phyloP scores from a whole-genome alignment of 2,329 filamentous ascomycete species.

The Botrytis tulipae region DNA sequence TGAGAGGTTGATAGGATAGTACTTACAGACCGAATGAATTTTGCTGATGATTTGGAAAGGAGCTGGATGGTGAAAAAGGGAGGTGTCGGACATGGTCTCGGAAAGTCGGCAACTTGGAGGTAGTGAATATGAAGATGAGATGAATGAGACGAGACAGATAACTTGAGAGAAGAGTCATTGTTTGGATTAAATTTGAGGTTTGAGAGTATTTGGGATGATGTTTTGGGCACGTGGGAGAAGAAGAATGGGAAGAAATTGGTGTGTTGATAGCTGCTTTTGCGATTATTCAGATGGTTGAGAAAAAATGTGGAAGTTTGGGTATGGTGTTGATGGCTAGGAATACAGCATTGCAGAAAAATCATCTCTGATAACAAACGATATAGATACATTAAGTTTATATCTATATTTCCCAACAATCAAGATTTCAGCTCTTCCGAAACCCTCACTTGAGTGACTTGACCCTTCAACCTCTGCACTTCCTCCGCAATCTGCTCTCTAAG shows the following conservation, averaged over 20 bases:
- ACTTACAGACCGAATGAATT: background rate
- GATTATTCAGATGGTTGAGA: background rate
- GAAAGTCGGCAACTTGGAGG: background rate
- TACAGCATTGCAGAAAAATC: background rate
- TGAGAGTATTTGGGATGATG: background rate
- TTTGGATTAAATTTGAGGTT: background rate
- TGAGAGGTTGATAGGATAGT: background rate
- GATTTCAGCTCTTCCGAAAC: background rate
- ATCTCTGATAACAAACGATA: background rate
- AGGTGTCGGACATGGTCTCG: background rate
- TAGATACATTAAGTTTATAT: background rate
- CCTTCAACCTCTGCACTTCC: background rate
- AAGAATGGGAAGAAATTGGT: background rate
- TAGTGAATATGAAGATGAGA: background rate
- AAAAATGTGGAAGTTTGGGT: too few species aligned
- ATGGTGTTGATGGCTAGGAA: too few species aligned
- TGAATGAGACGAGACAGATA: background rate
- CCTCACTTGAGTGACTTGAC: background rate
- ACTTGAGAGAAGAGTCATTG: background rate
- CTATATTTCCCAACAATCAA: background rate
- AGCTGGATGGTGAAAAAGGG: background rate
- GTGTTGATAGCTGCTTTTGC: background rate
- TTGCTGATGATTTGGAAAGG: background rate
- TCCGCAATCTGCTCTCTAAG: background rate
- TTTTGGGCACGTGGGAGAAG: background rate